These are phyloP conservation scores for Gymnopus androsaceus DNA, from an alignment of 1,284 basidiomycete genomes.

Conservation along the genomic window DNA sequence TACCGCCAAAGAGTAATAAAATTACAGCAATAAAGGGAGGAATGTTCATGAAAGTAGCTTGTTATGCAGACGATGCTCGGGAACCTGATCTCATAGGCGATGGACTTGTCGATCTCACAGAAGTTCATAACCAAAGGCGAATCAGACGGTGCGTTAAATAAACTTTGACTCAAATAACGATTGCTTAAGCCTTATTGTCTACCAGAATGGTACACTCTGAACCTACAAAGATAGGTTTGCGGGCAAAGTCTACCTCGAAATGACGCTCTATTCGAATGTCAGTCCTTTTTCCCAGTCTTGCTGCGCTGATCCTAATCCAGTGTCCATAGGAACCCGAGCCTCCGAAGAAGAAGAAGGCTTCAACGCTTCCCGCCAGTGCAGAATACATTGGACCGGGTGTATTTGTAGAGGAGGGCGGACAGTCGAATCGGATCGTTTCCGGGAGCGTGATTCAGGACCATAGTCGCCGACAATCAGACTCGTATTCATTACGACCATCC, in stretches of 20 bases:
- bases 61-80: slow-evolving; percentile 93
- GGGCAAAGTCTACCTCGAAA: slow-evolving; percentile 91
- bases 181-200: slow-evolving; percentile 12
- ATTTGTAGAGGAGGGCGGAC: slow-evolving; percentile 49
- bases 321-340: slow-evolving; percentile 58
- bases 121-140: slow-evolving; percentile 93
- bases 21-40: slow-evolving; percentile 70
- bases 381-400: slow-evolving; percentile 77
- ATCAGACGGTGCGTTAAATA: slow-evolving; percentile 74
- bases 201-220: slow-evolving; percentile 92
- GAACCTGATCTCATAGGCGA: slow-evolving; percentile 98
- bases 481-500: slow-evolving; percentile 52
- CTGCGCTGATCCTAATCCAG: slow-evolving; percentile 12
- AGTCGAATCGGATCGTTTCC: slow-evolving; percentile 39
- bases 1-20: slow-evolving; percentile 54
- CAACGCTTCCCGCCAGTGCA: slow-evolving; percentile 36
- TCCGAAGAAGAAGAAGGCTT: slow-evolving; percentile 65
- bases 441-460: slow-evolving; percentile 39
- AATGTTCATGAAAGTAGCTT: slow-evolving; percentile 79
- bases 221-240: slow-evolving; percentile 89
- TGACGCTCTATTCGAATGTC: slow-evolving; percentile 96
- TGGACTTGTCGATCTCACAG: slow-evolving; percentile 82
- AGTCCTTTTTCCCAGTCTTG: slow-evolving; percentile 34
- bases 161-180: slow-evolving; percentile 5
- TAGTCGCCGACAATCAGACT: slow-evolving; percentile 46